These are phyloP conservation scores for Tilletiaria anomala DNA, from an alignment of 1,284 basidiomycete genomes.

Conservation along the genomic window DNA sequence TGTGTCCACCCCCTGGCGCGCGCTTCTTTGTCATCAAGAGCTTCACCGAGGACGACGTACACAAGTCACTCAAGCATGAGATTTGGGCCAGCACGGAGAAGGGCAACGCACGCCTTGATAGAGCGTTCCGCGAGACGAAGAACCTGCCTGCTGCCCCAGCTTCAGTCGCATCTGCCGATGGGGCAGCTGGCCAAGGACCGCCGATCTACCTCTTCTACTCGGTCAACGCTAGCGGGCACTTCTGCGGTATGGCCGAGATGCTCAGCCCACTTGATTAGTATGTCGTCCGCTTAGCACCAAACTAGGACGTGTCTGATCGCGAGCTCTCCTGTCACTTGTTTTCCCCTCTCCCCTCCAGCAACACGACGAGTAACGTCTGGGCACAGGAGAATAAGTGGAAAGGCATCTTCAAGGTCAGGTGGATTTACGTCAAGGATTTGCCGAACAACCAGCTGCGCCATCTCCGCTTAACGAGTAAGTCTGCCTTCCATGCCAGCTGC, in stretches of 20 bases:
- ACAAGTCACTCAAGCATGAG: conserved; percentile 32
- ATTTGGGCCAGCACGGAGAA: conserved; percentile 39
- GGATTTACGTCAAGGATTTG: conserved; percentile 37
- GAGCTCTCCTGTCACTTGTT: too few species aligned
- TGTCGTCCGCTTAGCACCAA: too few species aligned
- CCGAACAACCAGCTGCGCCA: conserved; percentile 33
- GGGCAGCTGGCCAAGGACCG: background rate
- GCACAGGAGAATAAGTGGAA: conserved; percentile 38
- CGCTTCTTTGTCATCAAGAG: conserved; percentile 38
- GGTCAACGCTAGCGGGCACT: conserved; percentile 35
- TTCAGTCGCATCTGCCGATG: background rate
- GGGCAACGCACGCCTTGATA: conserved; percentile 33
- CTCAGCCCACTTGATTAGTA: conserved; percentile 31
- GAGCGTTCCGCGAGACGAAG: conserved; percentile 4
- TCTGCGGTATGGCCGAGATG: conserved; percentile 39
- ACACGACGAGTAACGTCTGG: conserved; percentile 15
- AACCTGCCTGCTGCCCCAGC: background rate
- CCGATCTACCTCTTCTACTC: conserved; percentile 38
- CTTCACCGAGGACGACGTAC: conserved; percentile 36
- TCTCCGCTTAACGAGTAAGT: conserved; percentile 11
- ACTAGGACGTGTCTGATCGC: too few species aligned
- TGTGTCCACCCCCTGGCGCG: conserved; percentile 16
- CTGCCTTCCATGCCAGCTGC: background rate
- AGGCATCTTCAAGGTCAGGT: conserved; percentile 33
- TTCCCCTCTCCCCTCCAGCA: too few species aligned